These are phyloP conservation scores for Diaporthe citri DNA, from an alignment of 2,329 filamentous ascomycete genomes.

Conservation along the genomic window DNA sequence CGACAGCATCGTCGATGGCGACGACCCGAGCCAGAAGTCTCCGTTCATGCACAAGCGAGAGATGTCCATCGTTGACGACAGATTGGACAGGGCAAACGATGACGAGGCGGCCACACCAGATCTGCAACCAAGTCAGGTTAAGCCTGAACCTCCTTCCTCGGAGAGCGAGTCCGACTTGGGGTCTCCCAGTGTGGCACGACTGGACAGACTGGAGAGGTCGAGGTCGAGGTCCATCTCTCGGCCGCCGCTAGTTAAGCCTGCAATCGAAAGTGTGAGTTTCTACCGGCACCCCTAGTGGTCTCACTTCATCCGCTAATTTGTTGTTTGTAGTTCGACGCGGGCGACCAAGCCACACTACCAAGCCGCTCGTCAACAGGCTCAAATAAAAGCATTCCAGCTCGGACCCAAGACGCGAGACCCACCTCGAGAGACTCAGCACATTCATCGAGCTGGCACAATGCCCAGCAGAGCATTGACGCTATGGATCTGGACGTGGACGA, in stretches of 20 bases:
- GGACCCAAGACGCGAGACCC: not conserved
- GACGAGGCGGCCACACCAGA: not conserved
- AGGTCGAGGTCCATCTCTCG: conserved; percentile 37
- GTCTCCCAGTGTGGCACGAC: conserved; percentile 24
- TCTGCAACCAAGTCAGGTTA: conserved; percentile 23
- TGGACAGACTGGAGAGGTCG: conserved; percentile 33
- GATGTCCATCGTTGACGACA: not conserved
- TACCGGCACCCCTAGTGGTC: not conserved
- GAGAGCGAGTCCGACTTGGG: conserved; percentile 16
- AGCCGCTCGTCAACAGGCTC: conserved; percentile 36
- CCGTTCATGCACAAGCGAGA: conserved; percentile 37
- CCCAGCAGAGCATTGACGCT: not conserved
- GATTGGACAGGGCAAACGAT: not conserved
- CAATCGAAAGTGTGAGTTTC: conserved; percentile 29
- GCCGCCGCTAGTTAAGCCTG: not conserved
- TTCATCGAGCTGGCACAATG: not conserved
- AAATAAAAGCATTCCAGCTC: conserved; percentile 35
- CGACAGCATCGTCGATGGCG: conserved; percentile 6
- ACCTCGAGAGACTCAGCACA: not conserved
- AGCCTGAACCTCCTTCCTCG: not conserved
- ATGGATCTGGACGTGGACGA: conserved; percentile 4
- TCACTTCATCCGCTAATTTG: not conserved
- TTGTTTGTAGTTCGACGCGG: not conserved
- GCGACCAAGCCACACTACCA: not conserved
- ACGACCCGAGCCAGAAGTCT: not conserved